Percentiles rank a stretch among this genome's conserved stretches.
These are phyloP conservation scores for Plantago ovata DNA, from an alignment of 257 asterid species.

Conservation along the genomic window DNA sequence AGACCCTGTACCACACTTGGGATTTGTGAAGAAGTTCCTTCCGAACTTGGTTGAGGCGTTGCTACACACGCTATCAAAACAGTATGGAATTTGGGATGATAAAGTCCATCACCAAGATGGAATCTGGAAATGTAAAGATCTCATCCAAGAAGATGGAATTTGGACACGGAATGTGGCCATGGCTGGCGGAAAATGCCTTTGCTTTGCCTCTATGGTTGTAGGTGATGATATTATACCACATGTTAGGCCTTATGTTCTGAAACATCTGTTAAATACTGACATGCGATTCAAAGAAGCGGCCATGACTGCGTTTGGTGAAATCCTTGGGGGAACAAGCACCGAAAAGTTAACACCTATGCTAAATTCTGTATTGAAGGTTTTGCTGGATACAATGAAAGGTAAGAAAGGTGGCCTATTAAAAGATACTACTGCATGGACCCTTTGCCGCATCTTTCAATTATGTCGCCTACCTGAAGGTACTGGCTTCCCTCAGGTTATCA, in stretches of 20 bases:
- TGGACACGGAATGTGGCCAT: slow-evolving; percentile 86
- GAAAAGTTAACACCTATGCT: slow-evolving; percentile 79
- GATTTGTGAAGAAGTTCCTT: slow-evolving; percentile 66
- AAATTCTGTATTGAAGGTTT: slow-evolving; percentile 52
- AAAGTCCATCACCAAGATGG: slow-evolving; percentile 81
- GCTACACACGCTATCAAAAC: slow-evolving; percentile 72
- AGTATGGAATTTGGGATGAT: no score
- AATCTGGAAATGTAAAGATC: no score
- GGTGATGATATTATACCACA: slow-evolving; percentile 68
- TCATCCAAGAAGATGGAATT: no score
- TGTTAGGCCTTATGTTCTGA: slow-evolving; percentile 73
- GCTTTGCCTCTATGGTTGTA: slow-evolving; percentile 67
- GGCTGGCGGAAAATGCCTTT: slow-evolving; percentile 90
- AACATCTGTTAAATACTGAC: slow-evolving; percentile 52
- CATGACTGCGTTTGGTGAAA: slow-evolving; percentile 79
- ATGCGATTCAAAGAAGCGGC: slow-evolving; percentile 85
- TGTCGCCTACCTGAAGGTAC: slow-evolving; percentile 56
- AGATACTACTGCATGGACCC: slow-evolving; percentile 94
- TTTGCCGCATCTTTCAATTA: slow-evolving; percentile 75
- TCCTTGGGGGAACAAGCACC: slow-evolving; percentile 84
- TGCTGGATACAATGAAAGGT: slow-evolving; percentile 68
- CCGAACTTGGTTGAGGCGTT: slow-evolving; percentile 68
- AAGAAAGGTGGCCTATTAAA: slow-evolving; percentile 62
- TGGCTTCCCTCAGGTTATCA: slow-evolving; percentile 57
- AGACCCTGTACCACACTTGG: slow-evolving; percentile 54